Base-by-base conservation (phyloP, 768 basidiomycete species). In the Boletus rufocinnamomeus region DNA sequence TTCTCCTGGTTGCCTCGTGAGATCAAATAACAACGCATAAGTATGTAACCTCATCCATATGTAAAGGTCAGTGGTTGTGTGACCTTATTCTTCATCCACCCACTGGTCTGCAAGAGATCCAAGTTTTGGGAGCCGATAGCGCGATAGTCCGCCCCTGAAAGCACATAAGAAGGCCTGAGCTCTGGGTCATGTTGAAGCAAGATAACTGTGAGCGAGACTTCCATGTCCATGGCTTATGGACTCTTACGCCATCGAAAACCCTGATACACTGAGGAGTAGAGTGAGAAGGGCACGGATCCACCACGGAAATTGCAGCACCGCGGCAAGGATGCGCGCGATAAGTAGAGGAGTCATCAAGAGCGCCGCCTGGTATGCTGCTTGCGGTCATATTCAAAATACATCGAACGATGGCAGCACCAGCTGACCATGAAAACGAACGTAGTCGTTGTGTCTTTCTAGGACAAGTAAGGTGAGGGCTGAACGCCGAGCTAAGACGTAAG, bases 401-500 rank as follows among this genome's bases (percentile, higher is more conserved):
- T 50, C 53, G 50, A 54, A 38, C 34, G 54, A 46, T 32, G 46
- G 52, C 44, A 28, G n/a, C 8, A 38, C 53, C 37, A 17, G 67
- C 82, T 66, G 52, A 88, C 89, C 87, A 68, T 90, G 89, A 69
- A 91, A 91, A 53, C 90, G 84, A 57, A 91, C 83, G 61, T 83
- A 87, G 71, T 91, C 86, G 64, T 88, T 88, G 59, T 83, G 81
- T 11, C 85, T 92, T 73, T 92, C 89, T n/a, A 85, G 61, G n/a
- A 89, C 79, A 11, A 92, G 79, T 34, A 91, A 71, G 1, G 77
- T 28, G 32, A 91, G 72, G 3, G 90, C 91, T 89, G 25, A 56
- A 47, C 21, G 49, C 52, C 53, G 13, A 28, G 13, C 17, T 6
- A 41, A 40, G 44, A 41, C 19, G 38, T 58, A 21, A 55, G 27